phyloP scores from a whole-genome alignment of 805 yeast species.

The Cyberlindnera saturnus region DNA sequence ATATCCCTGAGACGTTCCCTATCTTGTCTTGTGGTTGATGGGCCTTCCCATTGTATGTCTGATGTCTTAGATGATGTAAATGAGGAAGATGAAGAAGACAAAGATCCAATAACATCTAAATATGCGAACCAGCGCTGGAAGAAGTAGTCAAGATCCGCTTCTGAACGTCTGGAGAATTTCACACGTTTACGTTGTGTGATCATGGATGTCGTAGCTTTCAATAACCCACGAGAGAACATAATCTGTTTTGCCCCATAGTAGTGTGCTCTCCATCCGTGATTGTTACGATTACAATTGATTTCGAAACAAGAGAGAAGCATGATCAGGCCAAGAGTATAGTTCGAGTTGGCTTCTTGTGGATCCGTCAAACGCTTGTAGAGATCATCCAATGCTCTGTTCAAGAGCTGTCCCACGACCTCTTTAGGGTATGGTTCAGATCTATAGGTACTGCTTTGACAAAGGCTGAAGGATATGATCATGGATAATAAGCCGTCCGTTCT shows the following conservation, averaged over 20 bases:
- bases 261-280: conserved; percentile 55
- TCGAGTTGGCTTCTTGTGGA: conserved; percentile 50
- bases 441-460: conserved; percentile 30
- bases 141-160: conserved; percentile 36
- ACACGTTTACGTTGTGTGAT: background rate
- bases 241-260: conserved; percentile 63
- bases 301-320: conserved; percentile 55
- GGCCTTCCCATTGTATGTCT: conserved; percentile 17
- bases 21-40: conserved; percentile 8
- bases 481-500: conserved; percentile 51
- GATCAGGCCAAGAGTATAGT: conserved; percentile 58
- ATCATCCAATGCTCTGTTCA: conserved; percentile 53
- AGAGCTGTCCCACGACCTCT: conserved; percentile 43
- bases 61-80: conserved; percentile 27
- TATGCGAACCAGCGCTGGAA: conserved; percentile 65
- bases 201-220: conserved; percentile 23
- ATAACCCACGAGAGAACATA: conserved; percentile 43
- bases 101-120: conserved; percentile 55
- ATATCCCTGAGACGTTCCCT: conserved; percentile 35
- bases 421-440: conserved; percentile 19
- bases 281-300: conserved; percentile 35
- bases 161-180: conserved; percentile 5
- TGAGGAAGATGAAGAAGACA: conserved; percentile 42
- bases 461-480: conserved; percentile 46
- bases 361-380: conserved; percentile 45